Evolutionary conservation across 768 basidiomycete genomes (phyloP), one percentile per base, ranked within the genome.

Genomic region (Mycena capillaripes): DNA sequence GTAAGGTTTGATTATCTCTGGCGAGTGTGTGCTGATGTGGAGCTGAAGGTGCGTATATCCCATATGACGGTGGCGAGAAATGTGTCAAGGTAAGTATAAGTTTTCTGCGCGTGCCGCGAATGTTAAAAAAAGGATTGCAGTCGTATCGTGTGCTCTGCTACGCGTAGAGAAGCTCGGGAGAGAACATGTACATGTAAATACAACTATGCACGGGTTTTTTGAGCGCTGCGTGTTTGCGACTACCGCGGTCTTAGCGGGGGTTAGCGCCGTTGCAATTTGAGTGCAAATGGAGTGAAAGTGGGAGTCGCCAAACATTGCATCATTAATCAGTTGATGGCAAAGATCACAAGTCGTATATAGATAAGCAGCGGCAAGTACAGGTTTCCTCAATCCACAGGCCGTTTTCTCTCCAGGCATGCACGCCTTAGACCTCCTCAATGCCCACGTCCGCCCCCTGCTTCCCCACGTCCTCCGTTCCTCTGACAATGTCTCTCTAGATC

Each of bases 31-130:
- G 48, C 50, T 64, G 50, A 64, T 27, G 21, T 38, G 34, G 30
- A 7, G 8, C 7, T 44, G 36, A 89, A 17, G 87, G 85, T 14
- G 90, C 89, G 17, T 90, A 87, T 72, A 88, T 93, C 59, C 85
- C 91, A 4, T 89, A 87, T 65, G 86, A 81, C 57, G 79, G 84
- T 25, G 82, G 77, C 8, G 91, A 93, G 84, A 85, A 88, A 78
- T 80, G 84, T 48, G 78, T 91, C 38, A 82, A 85, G 79, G 91
- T 90, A 57, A 60, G 82, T 19, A 64, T 36, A n/a, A n/a, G n/a
- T 44, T 16, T 38, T 9, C 25, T 10, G 34, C 19, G 17, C 10
- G 8, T 32, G 3, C 3, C n/a, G 4, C 29, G 10, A 29, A 32
- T 58, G n/a, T n/a, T 8, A 56, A 29, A 6, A n/a, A 10, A 19